Conservation (phyloP, 2,329 filamentous ascomycete genomes). For the Colletotrichum lentis region DNA sequence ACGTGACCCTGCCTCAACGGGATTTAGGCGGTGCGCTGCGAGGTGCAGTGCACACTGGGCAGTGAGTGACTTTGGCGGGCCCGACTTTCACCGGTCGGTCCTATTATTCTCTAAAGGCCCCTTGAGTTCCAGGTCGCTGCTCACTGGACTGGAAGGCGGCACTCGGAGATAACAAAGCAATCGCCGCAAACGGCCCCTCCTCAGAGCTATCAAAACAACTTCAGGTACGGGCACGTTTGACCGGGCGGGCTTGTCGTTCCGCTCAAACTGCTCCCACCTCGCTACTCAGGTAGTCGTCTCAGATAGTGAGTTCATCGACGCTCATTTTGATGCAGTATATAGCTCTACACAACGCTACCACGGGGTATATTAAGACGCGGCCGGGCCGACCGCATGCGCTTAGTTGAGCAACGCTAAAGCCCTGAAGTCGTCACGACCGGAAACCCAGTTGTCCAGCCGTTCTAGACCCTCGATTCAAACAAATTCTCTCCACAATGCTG, state of each 20-base stretch:
- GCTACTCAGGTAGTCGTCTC: neutral
- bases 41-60: no score
- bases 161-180: conserved; percentile 33
- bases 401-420: conserved; percentile 8
- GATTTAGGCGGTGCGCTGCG: conserved; percentile 33
- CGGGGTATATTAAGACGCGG: conserved; percentile 35
- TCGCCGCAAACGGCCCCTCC: conserved; percentile 19
- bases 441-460: conserved; percentile 6
- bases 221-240: neutral
- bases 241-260: no score
- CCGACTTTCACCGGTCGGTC: conserved; percentile 32
- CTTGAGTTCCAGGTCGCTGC: conserved; percentile 14
- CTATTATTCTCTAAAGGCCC: conserved; percentile 4
- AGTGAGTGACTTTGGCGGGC: conserved; percentile 23
- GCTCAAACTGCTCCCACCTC: no score
- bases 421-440: conserved; percentile 13
- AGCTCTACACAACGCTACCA: conserved; percentile 32
- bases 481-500: conserved; percentile 24
- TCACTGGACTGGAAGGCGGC: neutral
- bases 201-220: neutral
- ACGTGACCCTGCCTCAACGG: conserved; percentile 43
- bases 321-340: conserved; percentile 22
- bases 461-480: conserved; percentile 23
- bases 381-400: conserved; percentile 9
- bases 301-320: neutral